Conservation (phyloP, 2,329 filamentous ascomycete species). For the Xylariaceae sp. region DNA sequence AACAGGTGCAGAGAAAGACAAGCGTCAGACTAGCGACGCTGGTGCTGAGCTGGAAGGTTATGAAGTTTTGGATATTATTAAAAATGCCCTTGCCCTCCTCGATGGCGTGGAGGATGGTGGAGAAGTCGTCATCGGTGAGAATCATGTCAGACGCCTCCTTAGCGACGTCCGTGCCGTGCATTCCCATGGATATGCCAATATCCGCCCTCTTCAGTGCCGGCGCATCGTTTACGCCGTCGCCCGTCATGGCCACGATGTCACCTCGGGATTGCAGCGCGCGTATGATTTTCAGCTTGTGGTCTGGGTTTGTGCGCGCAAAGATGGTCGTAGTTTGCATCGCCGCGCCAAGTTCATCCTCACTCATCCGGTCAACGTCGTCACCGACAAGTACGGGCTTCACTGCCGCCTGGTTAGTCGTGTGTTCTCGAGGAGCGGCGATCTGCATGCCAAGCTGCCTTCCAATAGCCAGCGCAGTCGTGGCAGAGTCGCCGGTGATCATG, state of each 20-base stretch:
- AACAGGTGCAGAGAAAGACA: conserved; percentile 84
- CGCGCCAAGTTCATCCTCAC: conserved; percentile 72
- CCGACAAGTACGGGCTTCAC: conserved; percentile 73
- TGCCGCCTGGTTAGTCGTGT: conserved; percentile 50
- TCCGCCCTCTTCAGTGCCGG: conserved; percentile 95
- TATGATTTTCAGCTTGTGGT: conserved; percentile 98
- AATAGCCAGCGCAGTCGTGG: conserved; percentile 90
- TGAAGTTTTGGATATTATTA: conserved; percentile 98
- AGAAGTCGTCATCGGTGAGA: conserved; percentile 82
- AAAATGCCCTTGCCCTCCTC: conserved; percentile 99
- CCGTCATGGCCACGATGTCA: conserved; percentile 98
- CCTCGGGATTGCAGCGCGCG: conserved; percentile 83
- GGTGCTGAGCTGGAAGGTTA: conserved; percentile 96
- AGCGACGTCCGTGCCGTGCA: conserved; percentile 90
- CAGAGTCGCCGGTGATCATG: conserved; percentile 97
- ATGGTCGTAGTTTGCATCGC: conserved; percentile 87
- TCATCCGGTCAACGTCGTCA: conserved; percentile 91
- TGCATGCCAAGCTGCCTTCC: conserved; percentile 94
- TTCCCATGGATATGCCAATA: conserved; percentile 96
- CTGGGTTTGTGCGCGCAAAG: conserved; percentile 91
- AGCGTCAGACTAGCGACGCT: conserved; percentile 89
- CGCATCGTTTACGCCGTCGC: conserved; percentile 96
- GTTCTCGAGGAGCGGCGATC: conserved; percentile 52
- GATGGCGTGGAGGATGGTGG: conserved; percentile 87
- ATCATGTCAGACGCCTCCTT: conserved; percentile 97